These are phyloP conservation scores for Eucalyptus sp. DNA, from an alignment of 345 rosid genomes.

Conservation along the genomic window DNA sequence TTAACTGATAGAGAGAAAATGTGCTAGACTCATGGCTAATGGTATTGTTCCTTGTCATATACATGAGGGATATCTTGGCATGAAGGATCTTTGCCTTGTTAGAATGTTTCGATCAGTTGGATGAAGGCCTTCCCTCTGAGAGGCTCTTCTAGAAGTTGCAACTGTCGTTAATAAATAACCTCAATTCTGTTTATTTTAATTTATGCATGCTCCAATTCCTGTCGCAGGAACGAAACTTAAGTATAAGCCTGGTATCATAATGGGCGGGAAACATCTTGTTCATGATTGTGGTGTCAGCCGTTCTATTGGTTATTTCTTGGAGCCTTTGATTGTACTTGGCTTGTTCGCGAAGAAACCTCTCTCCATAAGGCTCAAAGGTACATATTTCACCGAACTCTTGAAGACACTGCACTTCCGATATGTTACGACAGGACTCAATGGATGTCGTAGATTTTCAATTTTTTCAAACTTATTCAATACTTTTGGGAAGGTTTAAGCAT, in stretches of 20 bases:
- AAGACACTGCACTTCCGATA: not conserved
- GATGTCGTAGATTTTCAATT: not conserved
- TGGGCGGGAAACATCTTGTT: slow-evolving; percentile 68
- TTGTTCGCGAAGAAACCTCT: slow-evolving; percentile 66
- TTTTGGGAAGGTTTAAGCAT: not conserved
- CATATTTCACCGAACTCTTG: not conserved
- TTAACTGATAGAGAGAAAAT: not conserved
- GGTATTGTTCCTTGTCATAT: not conserved
- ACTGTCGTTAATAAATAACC: not conserved
- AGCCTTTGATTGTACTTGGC: slow-evolving; percentile 71
- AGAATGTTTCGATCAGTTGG: not conserved
- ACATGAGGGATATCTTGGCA: not conserved
- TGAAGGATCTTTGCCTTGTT: not conserved
- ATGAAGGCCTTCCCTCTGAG: not conserved
- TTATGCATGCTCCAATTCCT: not conserved
- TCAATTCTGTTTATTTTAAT: not conserved
- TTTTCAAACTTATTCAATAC: not conserved
- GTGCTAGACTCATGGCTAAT: not conserved
- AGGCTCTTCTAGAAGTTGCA: not conserved
- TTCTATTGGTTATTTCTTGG: slow-evolving; percentile 77
- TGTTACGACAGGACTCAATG: not conserved
- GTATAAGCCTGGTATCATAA: slow-evolving; percentile 75
- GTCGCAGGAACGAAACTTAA: slow-evolving; percentile 44
- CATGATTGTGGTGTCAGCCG: slow-evolving; percentile 68
- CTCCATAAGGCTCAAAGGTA: slow-evolving; percentile 64